A percentile compares a stretch with the other conserved stretches of the same genome.
Evolutionary conservation across 768 basidiomycete genomes (phyloP).

Genomic region (Mycena kentingensis): DNA sequence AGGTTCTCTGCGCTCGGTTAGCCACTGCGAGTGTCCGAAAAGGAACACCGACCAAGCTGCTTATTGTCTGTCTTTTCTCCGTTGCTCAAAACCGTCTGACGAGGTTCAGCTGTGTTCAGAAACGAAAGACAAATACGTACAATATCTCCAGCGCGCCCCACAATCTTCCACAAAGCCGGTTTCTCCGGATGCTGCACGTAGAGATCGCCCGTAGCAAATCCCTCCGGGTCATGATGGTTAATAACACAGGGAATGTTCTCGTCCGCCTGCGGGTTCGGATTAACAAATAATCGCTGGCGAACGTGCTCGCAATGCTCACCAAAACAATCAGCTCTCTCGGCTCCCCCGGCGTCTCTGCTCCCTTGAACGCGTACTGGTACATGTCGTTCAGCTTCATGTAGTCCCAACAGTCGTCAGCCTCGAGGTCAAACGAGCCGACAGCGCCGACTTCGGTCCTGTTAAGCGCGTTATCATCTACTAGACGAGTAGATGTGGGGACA

Average conservation of each 20-base stretch:
- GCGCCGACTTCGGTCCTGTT: conserved; percentile 26
- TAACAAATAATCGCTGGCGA: no score
- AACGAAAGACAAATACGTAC: conserved; percentile 18
- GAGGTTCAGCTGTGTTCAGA: background rate
- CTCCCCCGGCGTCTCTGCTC: conserved; percentile 2
- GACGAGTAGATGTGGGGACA: background rate
- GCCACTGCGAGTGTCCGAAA: background rate
- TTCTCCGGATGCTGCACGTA: conserved; percentile 26
- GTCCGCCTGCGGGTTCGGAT: conserved; percentile 13
- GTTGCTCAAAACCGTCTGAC: conserved; percentile 32
- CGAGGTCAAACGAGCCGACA: conserved; percentile 2
- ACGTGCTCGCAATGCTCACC: no score
- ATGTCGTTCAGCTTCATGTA: conserved; percentile 13
- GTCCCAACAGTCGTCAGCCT: conserved; percentile 14
- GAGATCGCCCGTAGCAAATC: conserved; percentile 24
- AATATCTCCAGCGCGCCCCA: conserved; percentile 25
- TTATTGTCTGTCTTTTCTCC: conserved; percentile 33
- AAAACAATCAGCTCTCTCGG: conserved; percentile 22
- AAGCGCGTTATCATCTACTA: conserved; percentile 7
- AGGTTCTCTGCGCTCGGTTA: conserved; percentile 24
- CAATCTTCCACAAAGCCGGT: conserved; percentile 22
- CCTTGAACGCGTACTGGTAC: conserved; percentile 13
- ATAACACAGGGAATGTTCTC: conserved; percentile 21
- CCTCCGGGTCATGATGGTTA: conserved; percentile 23
- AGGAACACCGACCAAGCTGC: conserved; percentile 29